Percentiles rank a stretch among this genome's conserved stretches.
Evolutionary conservation across 495 filamentous ascomycete genomes (phyloP).

Genomic region (Barbatosphaeria neglecta): DNA sequence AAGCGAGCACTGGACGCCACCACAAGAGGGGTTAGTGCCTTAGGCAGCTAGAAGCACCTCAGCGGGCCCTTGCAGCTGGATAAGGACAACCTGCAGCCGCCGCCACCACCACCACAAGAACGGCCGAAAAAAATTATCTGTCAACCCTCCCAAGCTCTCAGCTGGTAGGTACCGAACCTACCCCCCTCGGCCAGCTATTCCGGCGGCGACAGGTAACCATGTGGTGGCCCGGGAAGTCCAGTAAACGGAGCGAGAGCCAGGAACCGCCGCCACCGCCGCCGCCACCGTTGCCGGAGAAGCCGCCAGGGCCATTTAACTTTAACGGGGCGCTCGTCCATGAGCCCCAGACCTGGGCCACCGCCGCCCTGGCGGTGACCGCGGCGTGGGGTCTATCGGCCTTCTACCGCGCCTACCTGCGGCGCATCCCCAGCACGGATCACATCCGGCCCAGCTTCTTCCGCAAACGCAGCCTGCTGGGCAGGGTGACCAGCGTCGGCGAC

Average conservation of each 20-base stretch:
- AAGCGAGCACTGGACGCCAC: too few species aligned
- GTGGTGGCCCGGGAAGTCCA: not conserved
- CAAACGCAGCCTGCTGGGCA: conserved; percentile 62
- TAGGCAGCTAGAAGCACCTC: too few species aligned
- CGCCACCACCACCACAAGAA: too few species aligned
- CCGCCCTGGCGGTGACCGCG: conserved; percentile 55
- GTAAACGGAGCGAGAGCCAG: not conserved
- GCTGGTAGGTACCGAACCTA: not conserved
- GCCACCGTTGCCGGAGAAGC: conserved; percentile 13
- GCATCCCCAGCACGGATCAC: conserved; percentile 60
- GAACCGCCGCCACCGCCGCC: not conserved
- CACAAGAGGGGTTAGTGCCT: too few species aligned
- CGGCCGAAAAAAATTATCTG: too few species aligned
- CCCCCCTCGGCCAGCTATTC: not conserved
- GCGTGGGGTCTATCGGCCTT: conserved; percentile 48
- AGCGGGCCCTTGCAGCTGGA: too few species aligned
- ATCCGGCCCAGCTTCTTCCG: conserved; percentile 62
- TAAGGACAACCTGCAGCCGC: too few species aligned
- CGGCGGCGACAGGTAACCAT: not conserved
- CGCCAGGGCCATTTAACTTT: conserved; percentile 35
- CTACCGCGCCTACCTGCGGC: conserved; percentile 66
- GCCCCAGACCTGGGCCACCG: conserved; percentile 53
- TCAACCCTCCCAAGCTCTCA: too few species aligned
- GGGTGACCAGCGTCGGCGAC: conserved; percentile 89
- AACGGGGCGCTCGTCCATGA: too few species aligned